Base-by-base conservation (phyloP, 441 rosid species). In the Adansonia gregorii region DNA sequence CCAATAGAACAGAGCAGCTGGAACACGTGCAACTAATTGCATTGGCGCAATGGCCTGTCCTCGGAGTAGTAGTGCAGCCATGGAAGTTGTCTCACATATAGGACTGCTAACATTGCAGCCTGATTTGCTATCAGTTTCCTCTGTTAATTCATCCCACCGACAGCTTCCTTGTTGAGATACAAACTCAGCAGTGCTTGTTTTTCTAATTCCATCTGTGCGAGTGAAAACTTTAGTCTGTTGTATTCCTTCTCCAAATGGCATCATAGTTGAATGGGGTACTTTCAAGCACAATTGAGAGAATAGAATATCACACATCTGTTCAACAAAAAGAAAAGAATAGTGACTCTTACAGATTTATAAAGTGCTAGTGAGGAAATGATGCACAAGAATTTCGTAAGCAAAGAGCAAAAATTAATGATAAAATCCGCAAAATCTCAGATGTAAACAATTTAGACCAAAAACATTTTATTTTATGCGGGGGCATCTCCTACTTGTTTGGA, bases 251-350 rank as follows among this genome's bases (percentile, higher is more conserved):
- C 93, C 90, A 63, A 84, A 81, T 78, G 89, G 82, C 78, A 78
- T 86, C 43, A 84, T 85, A 77, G 84, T 82, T 61, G 91, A 56
- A 4, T 89, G 87, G 74, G 86, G 88, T 78, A 94, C 98, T 94
- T 93, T 97, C 86, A 97, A 89, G 91, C 98, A 92, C 79, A 97
- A 78, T 88, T 97, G 99, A 77, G 98, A 93, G 91, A 97, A 94
- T 65, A 97, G 87, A 81, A 97, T 93, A 86, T 91, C 98, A 81
- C 99, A 97, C 99, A 97, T 97, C 99, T 94, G 93, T 84, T 72
- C 45, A 74, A 71, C 49, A 72, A 80, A 78, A 39, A 70, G 67
- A 20, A 74, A 63, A 52, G 55, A 67, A 81, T 15, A 35, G 76
- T 77, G 35, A 75, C 20, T 19, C 52, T 27, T 20, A 19, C 19